Conservation (phyloP, 2,329 filamentous ascomycete genomes). For the Myriosclerotinia curreyana region DNA sequence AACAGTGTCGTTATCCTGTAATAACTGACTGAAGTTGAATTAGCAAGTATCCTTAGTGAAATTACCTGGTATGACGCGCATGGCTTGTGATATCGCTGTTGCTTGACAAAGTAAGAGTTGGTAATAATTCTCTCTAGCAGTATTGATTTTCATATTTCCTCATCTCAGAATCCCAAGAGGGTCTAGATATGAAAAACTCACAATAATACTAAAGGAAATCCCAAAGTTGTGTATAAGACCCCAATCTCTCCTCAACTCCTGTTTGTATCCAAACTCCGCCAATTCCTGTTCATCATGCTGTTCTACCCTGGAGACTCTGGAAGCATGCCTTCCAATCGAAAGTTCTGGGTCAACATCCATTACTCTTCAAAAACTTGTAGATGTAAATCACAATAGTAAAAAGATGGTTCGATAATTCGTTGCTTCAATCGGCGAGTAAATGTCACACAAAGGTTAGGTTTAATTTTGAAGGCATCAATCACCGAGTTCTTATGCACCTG, state of each 20-base stretch:
- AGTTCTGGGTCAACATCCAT: conserved; percentile 15
- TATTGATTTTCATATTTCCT: not conserved
- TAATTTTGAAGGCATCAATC: conserved; percentile 4
- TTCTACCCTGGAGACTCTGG: conserved; percentile 22
- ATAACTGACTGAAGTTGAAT: conserved; percentile 51
- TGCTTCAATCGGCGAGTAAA: too few species aligned
- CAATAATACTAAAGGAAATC: conserved; percentile 60
- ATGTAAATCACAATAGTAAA: not conserved
- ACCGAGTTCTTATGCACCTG: conserved; percentile 18
- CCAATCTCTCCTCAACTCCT: conserved; percentile 58
- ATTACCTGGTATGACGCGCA: conserved; percentile 10
- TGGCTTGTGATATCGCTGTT: not conserved
- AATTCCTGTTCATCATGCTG: conserved; percentile 49
- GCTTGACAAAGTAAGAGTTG: not conserved
- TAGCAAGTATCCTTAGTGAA: not conserved
- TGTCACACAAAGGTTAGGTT: not conserved
- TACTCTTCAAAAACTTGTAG: not conserved
- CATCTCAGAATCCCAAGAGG: not conserved
- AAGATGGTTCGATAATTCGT: not conserved
- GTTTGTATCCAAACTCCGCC: conserved; percentile 57
- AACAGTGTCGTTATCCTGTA: conserved; percentile 59
- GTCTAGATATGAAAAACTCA: conserved; percentile 37
- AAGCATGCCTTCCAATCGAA: conserved; percentile 25
- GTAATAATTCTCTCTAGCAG: not conserved
- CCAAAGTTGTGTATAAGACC: conserved; percentile 59